Evolutionary conservation across 257 asterid species (phyloP).

Genomic region (Solanum bukasovii): DNA sequence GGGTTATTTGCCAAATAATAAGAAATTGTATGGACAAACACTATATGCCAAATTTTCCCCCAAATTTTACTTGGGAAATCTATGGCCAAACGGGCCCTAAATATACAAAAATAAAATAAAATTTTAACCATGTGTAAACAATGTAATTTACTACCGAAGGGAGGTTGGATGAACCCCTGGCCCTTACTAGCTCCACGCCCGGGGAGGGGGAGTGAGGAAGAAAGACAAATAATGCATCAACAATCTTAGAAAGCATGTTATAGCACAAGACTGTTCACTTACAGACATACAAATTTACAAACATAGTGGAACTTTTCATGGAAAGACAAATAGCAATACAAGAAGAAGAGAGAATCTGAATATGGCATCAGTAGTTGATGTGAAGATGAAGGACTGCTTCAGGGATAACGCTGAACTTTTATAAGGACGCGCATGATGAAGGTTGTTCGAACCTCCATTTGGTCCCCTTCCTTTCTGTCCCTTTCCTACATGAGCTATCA

Average conservation of each 20-base stretch:
- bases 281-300: not conserved
- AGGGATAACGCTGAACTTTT: constrained; percentile 5
- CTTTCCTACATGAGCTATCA: constrained; percentile 4
- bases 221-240: not conserved
- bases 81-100: no score
- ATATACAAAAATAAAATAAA: no score
- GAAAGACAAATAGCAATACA: not conserved
- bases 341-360: constrained; percentile 9
- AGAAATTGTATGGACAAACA: no score
- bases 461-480: constrained; percentile 26
- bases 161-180: not conserved
- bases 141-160: not conserved
- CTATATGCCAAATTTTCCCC: no score
- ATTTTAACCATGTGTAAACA: no score
- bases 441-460: constrained; percentile 30
- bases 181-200: not conserved
- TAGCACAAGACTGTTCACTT: not conserved
- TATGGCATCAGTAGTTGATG: constrained; percentile 3
- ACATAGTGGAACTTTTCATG: not conserved
- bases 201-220: not conserved
- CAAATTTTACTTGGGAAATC: no score
- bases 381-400: not conserved
- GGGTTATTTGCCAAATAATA: no score
- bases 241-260: not conserved
- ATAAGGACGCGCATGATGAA: constrained; percentile 12